Percentiles rank a stretch among this genome's conserved stretches.
Conservation (phyloP, 345 rosid species). For the Hirschfeldia incana region DNA sequence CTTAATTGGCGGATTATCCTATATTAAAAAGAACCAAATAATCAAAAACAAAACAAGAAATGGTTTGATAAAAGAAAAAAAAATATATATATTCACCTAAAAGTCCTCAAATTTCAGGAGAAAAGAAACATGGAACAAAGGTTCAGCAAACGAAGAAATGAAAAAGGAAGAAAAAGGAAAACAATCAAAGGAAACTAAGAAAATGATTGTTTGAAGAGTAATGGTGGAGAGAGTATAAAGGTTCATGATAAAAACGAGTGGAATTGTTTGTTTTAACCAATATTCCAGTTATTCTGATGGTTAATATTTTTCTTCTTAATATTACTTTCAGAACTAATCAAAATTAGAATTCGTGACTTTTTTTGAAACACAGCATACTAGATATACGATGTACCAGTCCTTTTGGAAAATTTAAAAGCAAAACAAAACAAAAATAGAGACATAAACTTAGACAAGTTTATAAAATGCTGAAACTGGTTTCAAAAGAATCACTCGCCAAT, state of each 20-base stretch:
- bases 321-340: constrained; percentile 36
- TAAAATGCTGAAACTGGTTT: too few relatives aligned
- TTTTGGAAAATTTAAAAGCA: too few relatives aligned
- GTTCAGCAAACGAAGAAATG: constrained; percentile 19
- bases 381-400: too few relatives aligned
- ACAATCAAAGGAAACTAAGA: constrained; percentile 35
- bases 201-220: constrained; percentile 35
- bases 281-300: constrained; percentile 46
- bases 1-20: not conserved
- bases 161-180: not conserved
- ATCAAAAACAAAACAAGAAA: not conserved
- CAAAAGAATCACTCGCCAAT: too few relatives aligned
- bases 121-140: constrained; percentile 14
- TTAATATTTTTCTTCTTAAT: not conserved
- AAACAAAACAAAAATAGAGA: too few relatives aligned
- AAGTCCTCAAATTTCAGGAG: constrained; percentile 9
- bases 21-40: constrained; percentile 2
- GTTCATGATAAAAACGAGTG: constrained; percentile 32
- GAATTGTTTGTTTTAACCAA: constrained; percentile 38
- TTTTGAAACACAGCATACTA: too few relatives aligned
- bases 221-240: constrained; percentile 30
- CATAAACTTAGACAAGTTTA: not conserved
- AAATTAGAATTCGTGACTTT: constrained; percentile 22
- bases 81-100: not conserved
- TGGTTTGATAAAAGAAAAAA: not conserved